A percentile compares a stretch with the other conserved stretches of the same genome.
Conservation (phyloP, 129 eudicot species). For the Deinandra increscens region DNA sequence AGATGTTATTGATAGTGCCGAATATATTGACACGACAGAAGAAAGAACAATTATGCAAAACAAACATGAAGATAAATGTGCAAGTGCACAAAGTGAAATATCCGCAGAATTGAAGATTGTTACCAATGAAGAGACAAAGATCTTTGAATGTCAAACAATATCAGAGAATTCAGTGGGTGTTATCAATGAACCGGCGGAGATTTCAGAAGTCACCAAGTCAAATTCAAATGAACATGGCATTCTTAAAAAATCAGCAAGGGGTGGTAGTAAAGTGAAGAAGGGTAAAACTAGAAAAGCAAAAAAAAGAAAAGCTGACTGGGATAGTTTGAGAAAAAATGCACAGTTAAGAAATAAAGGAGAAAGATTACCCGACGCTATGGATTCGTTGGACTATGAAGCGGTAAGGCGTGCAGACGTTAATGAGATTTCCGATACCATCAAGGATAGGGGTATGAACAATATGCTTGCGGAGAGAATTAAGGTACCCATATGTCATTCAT, state of each 20-base stretch:
- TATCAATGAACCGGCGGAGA: conserved; percentile 26
- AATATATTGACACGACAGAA: conserved; percentile 23
- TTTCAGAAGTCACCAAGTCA: conserved; percentile 44
- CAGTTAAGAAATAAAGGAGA: conserved; percentile 38
- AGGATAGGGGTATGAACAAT: conserved; percentile 97
- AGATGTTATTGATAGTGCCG: conserved; percentile 25
- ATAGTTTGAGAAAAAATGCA: conserved; percentile 57
- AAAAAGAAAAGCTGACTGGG: conserved; percentile 56
- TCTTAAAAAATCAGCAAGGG: conserved; percentile 14
- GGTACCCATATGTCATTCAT: conserved; percentile 38
- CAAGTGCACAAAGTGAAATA: conserved; percentile 54
- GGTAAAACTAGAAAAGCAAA: conserved; percentile 47
- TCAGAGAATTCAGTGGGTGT: conserved; percentile 14
- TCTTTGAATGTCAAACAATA: conserved; percentile 20
- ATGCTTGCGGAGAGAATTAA: conserved; percentile 91
- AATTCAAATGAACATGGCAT: conserved; percentile 20
- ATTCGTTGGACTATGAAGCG: conserved; percentile 95
- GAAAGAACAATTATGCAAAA: conserved; percentile 31
- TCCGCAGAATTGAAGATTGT: conserved; percentile 46
- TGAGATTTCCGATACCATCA: conserved; percentile 73
- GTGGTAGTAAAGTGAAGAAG: conserved; percentile 35
- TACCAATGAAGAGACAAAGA: conserved; percentile 5
- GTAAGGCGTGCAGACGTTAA: conserved; percentile 71
- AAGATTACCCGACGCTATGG: conserved; percentile 51
- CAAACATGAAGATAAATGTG: conserved; percentile 38